Percentiles rank a stretch among this genome's conserved stretches.
Conservation (phyloP, 2,329 filamentous ascomycete genomes). For the Huntiella savannae region DNA sequence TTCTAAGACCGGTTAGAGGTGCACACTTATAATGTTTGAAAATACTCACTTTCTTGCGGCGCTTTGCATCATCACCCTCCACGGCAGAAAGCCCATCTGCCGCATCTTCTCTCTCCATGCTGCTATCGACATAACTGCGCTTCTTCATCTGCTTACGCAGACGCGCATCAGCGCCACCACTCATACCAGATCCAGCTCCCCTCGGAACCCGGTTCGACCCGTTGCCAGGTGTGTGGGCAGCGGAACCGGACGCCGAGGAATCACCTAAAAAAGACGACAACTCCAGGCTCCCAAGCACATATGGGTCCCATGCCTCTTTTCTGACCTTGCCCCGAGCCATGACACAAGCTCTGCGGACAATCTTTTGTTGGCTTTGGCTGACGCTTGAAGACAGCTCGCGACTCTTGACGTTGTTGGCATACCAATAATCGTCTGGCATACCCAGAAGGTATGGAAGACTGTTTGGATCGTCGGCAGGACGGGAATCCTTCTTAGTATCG, state of each 20-base stretch:
- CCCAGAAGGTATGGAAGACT: conserved; percentile 34
- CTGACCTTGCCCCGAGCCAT: conserved; percentile 31
- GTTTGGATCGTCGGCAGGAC: conserved; percentile 22
- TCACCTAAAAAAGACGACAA: conserved; percentile 2
- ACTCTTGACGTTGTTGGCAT: conserved; percentile 32
- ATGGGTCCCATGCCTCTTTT: conserved; percentile 13
- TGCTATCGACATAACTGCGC: conserved; percentile 55
- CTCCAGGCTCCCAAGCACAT: conserved; percentile 11
- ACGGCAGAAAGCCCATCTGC: conserved; percentile 52
- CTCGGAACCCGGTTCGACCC: conserved; percentile 1
- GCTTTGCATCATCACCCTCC: conserved; percentile 39
- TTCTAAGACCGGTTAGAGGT: conserved; percentile 29
- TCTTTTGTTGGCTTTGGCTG: conserved; percentile 23
- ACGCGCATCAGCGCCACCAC: conserved; percentile 18
- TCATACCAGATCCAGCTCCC: not conserved
- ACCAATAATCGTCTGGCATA: conserved; percentile 37
- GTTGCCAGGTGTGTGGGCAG: conserved; percentile 7
- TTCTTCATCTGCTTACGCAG: conserved; percentile 52
- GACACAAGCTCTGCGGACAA: conserved; percentile 31
- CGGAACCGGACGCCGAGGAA: conserved; percentile 4
- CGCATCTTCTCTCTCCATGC: conserved; percentile 48
- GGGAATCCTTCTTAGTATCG: conserved; percentile 37
- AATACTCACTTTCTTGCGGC: conserved; percentile 41
- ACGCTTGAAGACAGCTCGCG: conserved; percentile 37
- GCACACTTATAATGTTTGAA: conserved; percentile 14